phyloP scores from a whole-genome alignment of 345 rosid species.

The Eucalyptus pumila region DNA sequence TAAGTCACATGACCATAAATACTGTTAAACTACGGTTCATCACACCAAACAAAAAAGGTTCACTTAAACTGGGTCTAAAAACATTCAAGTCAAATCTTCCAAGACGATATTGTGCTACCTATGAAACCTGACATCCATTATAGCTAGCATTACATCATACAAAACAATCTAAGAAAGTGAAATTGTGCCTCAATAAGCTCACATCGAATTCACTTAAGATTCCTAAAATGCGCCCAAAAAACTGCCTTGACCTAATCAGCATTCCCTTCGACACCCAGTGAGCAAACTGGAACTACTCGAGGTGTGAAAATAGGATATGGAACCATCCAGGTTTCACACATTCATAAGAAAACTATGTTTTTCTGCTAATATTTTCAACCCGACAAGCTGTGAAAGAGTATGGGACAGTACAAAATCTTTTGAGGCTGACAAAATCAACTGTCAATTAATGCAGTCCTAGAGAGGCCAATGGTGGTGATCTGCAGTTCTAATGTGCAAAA shows the following conservation, averaged over 20 bases:
- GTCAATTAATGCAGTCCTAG: not conserved
- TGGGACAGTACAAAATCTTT: not conserved
- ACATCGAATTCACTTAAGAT: not conserved
- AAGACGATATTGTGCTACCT: not conserved
- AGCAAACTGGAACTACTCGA: not conserved
- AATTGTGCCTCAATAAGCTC: not conserved
- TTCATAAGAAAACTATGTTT: not conserved
- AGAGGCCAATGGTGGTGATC: not conserved
- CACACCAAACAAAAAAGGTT: not conserved
- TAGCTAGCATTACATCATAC: not conserved
- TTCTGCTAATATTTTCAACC: not conserved
- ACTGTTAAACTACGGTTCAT: not conserved
- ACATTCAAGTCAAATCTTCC: not conserved
- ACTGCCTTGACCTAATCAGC: not conserved
- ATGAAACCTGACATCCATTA: not conserved
- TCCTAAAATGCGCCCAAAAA: not conserved
- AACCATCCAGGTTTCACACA: not conserved
- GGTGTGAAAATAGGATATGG: not conserved
- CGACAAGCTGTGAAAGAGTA: not conserved
- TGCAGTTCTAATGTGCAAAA: not conserved
- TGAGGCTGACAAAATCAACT: not conserved
- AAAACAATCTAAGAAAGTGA: not conserved
- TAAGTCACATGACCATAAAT: not conserved
- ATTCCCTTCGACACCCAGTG: not conserved
- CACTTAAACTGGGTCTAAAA: not conserved